Evolutionary conservation across 2,329 filamentous ascomycete genomes (phyloP), one percentile per base, ranked within the genome.

Genomic region (Stachybotrys elegans): DNA sequence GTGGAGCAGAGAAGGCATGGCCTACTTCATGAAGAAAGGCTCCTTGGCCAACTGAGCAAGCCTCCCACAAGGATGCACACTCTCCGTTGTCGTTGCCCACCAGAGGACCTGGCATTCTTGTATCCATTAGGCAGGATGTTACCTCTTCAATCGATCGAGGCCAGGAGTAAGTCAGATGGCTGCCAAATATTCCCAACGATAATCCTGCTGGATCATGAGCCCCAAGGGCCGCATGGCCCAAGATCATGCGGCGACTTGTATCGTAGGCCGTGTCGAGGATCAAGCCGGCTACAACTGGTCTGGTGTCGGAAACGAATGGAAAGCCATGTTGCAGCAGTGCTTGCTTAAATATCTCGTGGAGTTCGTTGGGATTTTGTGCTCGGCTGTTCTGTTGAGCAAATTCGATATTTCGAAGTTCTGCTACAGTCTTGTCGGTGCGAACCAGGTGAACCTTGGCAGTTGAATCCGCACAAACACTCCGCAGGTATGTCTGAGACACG

Each of bases 11-110:
- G 49, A 88, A 82, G 13, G 86, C 68, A 61, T 86, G 83, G 2
- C 84, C 83, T 2, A 83, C 79, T 60, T 88, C 83, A 54, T 86
- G 84, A 22, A 88, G 63, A 61, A 88, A 84, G 16, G 83, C 83
- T 3, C 83, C 83, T 53, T 88, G 85, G 8, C 83, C 70, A 53
- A 72, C 58, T 6, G 66, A 62, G 46, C 71, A 74, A 6, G 70
- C 68, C 45, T 68, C 66, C 61, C 69, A 69, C 57, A 72, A 65
- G 16, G 63, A 65, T 1, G 48, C 51, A 44, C 69, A 72, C 45
- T 71, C 62, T 20, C 60, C 59, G 38, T 69, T 69, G 42, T 71
- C 66, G 44, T 71, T 66, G 0, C 62, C 66, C 3, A 70, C 62
- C 0, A 57, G 58, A 22, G 63, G 57, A 0, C 69, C 71, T 0